Conservation (phyloP, 352 stramenopile species). For the Pythium vanterpoolii region DNA sequence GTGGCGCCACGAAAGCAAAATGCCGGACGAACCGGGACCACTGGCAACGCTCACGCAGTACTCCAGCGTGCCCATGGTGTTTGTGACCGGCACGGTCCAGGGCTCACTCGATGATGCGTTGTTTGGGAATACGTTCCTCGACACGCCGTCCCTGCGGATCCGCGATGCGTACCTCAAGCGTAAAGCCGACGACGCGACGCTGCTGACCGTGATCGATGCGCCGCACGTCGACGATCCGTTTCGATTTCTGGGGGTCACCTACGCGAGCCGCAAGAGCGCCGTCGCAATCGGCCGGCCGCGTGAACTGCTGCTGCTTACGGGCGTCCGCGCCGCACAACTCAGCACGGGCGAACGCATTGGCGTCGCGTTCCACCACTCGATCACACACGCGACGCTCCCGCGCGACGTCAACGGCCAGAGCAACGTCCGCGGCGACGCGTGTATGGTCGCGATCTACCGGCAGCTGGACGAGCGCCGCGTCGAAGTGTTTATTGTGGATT, state of each 20-base stretch:
- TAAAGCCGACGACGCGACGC: not conserved
- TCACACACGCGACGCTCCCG: not conserved
- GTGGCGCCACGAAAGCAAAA: slow-evolving; percentile 7
- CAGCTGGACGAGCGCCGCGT: slow-evolving; percentile 37
- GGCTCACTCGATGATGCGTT: slow-evolving; percentile 6
- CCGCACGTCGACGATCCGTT: slow-evolving; percentile 1
- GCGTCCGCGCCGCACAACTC: not conserved
- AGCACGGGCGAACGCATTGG: slow-evolving; percentile 6
- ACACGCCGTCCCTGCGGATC: slow-evolving; percentile 2
- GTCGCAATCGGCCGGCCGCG: not conserved
- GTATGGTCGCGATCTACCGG: slow-evolving; percentile 38
- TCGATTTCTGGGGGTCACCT: not conserved
- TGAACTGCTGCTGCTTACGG: not conserved
- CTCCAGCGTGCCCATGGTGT: not conserved
- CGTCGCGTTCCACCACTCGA: slow-evolving; percentile 1
- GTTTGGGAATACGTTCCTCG: not conserved
- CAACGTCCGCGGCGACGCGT: slow-evolving; percentile 36
- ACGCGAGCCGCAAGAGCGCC: not conserved
- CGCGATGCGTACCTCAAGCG: not conserved
- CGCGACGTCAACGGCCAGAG: not conserved
- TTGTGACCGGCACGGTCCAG: not conserved
- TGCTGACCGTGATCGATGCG: not conserved
- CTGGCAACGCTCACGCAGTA: not conserved
- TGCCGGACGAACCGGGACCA: not conserved
- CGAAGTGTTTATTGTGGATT: slow-evolving; percentile 39